Conservation (phyloP, 2,329 filamentous ascomycete species). For the Colletotrichum scovillei region DNA sequence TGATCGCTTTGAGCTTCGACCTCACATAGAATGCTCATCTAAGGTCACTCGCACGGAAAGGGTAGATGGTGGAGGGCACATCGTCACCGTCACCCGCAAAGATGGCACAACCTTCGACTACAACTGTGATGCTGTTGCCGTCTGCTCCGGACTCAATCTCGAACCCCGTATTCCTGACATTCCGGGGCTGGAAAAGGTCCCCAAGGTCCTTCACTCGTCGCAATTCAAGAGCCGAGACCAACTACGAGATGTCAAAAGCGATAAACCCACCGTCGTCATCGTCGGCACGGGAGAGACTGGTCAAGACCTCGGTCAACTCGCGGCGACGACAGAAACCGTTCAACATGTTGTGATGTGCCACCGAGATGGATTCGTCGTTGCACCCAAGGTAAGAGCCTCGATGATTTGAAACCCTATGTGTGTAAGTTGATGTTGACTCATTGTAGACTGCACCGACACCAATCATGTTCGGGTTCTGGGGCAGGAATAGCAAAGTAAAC, state of each 20-base stretch:
- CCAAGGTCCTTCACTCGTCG: constrained; percentile 55
- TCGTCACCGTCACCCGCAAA: constrained; percentile 7
- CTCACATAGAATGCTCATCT: constrained; percentile 49
- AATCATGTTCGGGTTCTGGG: constrained; percentile 32
- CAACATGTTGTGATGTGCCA: constrained; percentile 57
- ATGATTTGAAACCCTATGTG: too few relatives aligned
- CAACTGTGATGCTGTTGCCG: constrained; percentile 56
- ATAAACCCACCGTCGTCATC: constrained; percentile 50
- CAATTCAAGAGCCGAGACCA: constrained; percentile 53
- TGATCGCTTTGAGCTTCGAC: constrained; percentile 50
- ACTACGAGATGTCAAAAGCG: constrained; percentile 49
- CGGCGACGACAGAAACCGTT: constrained; percentile 53
- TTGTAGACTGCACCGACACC: constrained; percentile 25
- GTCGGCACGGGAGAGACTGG: constrained; percentile 58
- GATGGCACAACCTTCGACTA: constrained; percentile 22
- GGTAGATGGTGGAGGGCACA: constrained; percentile 2
- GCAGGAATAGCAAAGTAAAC: not conserved
- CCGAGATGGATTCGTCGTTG: constrained; percentile 57
- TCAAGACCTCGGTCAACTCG: constrained; percentile 57
- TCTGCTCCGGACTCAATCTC: constrained; percentile 58
- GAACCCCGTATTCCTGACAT: constrained; percentile 52
- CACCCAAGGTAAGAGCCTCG: constrained; percentile 51
- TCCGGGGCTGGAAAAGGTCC: constrained; percentile 50
- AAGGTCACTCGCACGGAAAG: constrained; percentile 43
- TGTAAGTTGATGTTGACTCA: not conserved